A percentile compares a stretch with the other conserved stretches of the same genome.
phyloP scores from a whole-genome alignment of 257 asterid genomes.

The Nicotiana noctiflora region DNA sequence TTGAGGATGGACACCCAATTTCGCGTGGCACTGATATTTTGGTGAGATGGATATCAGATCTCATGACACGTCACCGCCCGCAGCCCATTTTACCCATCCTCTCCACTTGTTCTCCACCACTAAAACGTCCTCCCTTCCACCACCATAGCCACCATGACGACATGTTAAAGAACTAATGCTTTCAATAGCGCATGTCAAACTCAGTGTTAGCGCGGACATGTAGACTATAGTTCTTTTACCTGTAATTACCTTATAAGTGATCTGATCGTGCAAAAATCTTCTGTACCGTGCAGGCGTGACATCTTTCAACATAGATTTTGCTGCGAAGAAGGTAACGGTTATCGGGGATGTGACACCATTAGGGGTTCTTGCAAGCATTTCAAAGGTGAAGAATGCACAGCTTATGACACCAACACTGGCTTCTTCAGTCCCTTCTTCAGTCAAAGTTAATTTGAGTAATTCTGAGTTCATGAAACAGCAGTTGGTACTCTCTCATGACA shows the following conservation, averaged over 20 bases:
- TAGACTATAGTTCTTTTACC: too few relatives aligned
- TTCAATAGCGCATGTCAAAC: too few relatives aligned
- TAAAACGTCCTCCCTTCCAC: too few relatives aligned
- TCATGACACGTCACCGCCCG: too few relatives aligned
- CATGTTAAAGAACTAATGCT: too few relatives aligned
- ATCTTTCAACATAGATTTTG: constrained; percentile 15
- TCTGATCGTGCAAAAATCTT: not conserved
- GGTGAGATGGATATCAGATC: too few relatives aligned
- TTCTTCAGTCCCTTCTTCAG: not conserved
- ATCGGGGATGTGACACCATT: constrained; percentile 21
- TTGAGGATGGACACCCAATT: too few relatives aligned
- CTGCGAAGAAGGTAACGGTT: constrained; percentile 13
- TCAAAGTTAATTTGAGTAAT: not conserved
- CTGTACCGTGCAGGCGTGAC: constrained; percentile 9
- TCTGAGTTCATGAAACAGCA: not conserved
- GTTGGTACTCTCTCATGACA: not conserved
- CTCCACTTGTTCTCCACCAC: too few relatives aligned
- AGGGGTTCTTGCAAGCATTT: constrained; percentile 17
- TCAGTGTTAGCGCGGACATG: too few relatives aligned
- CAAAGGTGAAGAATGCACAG: constrained; percentile 19
- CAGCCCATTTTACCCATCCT: too few relatives aligned
- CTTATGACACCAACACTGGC: constrained; percentile 28
- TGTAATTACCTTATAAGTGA: not conserved
- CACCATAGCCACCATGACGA: too few relatives aligned
- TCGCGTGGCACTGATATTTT: too few relatives aligned